phyloP scores from a whole-genome alignment of 2,329 filamentous ascomycete genomes.

The Capronia coronata region DNA sequence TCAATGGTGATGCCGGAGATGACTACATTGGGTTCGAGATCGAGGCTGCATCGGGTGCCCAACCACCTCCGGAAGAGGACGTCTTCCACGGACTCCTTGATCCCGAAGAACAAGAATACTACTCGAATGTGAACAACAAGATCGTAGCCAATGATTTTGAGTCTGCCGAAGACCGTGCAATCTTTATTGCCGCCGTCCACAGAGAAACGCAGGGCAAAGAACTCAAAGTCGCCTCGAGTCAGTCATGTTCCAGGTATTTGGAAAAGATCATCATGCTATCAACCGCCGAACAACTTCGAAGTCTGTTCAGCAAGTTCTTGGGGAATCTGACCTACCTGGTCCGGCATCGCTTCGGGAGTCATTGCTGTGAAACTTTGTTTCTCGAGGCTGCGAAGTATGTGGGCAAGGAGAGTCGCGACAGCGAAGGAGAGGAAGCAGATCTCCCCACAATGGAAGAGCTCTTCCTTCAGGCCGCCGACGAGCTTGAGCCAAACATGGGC shows the following conservation, averaged over 20 bases:
- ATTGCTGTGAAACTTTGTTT: slow-evolving; percentile 94
- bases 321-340: slow-evolving; percentile 84
- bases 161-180: slow-evolving; percentile 61
- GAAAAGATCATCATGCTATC: slow-evolving; percentile 83
- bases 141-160: slow-evolving; percentile 85
- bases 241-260: slow-evolving; percentile 89
- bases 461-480: slow-evolving; percentile 75
- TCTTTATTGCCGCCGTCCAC: slow-evolving; percentile 76
- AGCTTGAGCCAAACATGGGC: slow-evolving; percentile 77
- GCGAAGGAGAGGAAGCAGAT: slow-evolving; percentile 41
- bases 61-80: slow-evolving; percentile 43
- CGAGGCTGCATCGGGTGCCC: slow-evolving; percentile 16
- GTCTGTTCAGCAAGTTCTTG: slow-evolving; percentile 75
- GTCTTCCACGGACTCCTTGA: slow-evolving; percentile 91
- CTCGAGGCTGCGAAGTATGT: slow-evolving; percentile 72
- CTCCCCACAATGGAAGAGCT: slow-evolving; percentile 70
- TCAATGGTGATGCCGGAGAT: slow-evolving; percentile 28
- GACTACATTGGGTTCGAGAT: slow-evolving; percentile 39
- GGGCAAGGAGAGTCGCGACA: slow-evolving; percentile 48
- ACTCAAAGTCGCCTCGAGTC: slow-evolving; percentile 89
- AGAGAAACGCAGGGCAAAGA: slow-evolving; percentile 85
- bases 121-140: slow-evolving; percentile 79
- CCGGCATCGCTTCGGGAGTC: slow-evolving; percentile 92
- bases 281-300: slow-evolving; percentile 72
- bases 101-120: slow-evolving; percentile 92